Evolutionary conservation across 1,284 basidiomycete genomes (phyloP), one percentile per base, ranked within the genome.

Genomic region (Cutaneotrichosporon mucoides): DNA sequence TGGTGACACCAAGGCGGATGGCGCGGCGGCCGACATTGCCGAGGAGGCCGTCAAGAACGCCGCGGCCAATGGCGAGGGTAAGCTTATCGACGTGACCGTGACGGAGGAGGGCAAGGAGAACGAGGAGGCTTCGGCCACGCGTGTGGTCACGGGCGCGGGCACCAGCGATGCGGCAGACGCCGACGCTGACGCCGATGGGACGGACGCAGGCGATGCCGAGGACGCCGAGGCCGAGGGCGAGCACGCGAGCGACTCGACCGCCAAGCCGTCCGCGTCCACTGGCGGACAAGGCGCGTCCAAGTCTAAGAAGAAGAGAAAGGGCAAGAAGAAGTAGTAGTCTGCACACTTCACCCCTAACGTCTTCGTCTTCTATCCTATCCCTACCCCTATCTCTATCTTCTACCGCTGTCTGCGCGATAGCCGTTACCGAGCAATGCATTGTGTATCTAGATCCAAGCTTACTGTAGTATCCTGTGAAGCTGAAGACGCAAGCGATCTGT

Each of bases 271-370:
- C 4, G 2, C 49, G 11, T 11, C 37, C 12, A 41, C 49, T 36
- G 48, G n/a, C 16, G 10, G 37, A 7, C 10, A 10, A 24, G 24
- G 24, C 6, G 11, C 38, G 9, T 48, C 50, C 34, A 53, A 53
- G 54, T 44, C 44, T 5, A 55, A 55, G 45, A 58, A 53, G 56
- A 53, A 47, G 43, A 57, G 55, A 48, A 61, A 57, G 56, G 49
- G 53, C 35, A 58, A 51, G 49, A 51, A 51, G 49, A 51, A 58
- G 60, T 24, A 24, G 24, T 24, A 24, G 24, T 24, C 24, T 24
- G 24, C 24, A 24, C 24, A 24, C 24, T 24, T 24, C 24, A 24
- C 24, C 24, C 24, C 24, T 24, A 24, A 24, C 24, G 24, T 24
- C 24, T 24, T 24, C 24, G 24, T 24, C 24, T 24, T 24, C 24